Evolutionary conservation across 306 rosid genomes (phyloP).

Genomic region (Mimosa pudica): DNA sequence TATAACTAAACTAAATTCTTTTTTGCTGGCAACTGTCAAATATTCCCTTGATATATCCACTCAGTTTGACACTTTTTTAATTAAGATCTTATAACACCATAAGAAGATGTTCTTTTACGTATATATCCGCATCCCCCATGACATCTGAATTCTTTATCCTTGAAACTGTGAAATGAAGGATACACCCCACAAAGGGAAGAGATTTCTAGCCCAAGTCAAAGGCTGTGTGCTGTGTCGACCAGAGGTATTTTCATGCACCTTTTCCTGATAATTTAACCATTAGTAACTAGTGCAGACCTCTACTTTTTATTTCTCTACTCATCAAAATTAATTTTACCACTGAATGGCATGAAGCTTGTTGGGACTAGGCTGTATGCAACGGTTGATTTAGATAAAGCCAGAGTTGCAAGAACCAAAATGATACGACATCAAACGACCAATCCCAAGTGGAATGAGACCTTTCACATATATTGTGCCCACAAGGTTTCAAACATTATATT

Average conservation of each 20-base stretch:
- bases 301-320: not conserved
- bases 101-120: too few species aligned
- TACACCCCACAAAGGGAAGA: conserved; percentile 39
- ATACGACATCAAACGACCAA: conserved; percentile 39
- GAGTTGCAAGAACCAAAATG: conserved; percentile 59
- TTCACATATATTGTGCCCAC: conserved; percentile 76
- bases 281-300: not conserved
- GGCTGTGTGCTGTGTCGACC: conserved; percentile 59
- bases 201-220: conserved; percentile 61
- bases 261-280: not conserved
- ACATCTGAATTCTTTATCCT: not conserved
- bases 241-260: conserved; percentile 44
- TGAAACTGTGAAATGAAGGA: conserved; percentile 32
- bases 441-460: conserved; percentile 62
- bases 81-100: too few species aligned
- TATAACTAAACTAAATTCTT: too few species aligned
- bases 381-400: conserved; percentile 74
- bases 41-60: too few species aligned
- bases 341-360: conserved; percentile 47
- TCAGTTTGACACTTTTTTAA: too few species aligned
- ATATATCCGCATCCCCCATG: not conserved
- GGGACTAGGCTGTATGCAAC: conserved; percentile 78
- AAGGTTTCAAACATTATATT: conserved; percentile 55
- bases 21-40: too few species aligned
- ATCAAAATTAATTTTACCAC: not conserved